Percentiles rank a stretch among this genome's conserved stretches.
Evolutionary conservation across 805 yeast species (phyloP).

Genomic region (Sugiyamaella americana): DNA sequence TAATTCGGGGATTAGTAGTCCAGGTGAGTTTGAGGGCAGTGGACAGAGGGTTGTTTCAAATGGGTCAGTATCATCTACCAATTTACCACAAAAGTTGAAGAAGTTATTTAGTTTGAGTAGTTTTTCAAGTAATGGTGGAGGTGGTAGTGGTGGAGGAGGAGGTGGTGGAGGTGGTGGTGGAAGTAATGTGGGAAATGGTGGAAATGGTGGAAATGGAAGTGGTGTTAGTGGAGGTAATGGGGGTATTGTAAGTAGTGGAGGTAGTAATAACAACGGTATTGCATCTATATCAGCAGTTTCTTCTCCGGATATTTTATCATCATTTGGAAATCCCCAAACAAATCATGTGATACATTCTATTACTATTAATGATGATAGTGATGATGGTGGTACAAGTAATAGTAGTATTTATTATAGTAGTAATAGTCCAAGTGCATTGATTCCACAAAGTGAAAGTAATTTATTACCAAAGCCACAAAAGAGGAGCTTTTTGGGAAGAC

Average conservation of each 20-base stretch:
- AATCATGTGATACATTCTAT: no score
- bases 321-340: no score
- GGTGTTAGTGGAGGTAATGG: background rate
- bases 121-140: constrained; percentile 2
- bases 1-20: constrained; percentile 4
- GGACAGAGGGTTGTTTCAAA: background rate
- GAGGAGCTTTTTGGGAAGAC: constrained; percentile 16
- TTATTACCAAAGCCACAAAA: constrained; percentile 3
- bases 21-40: constrained; percentile 1
- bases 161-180: background rate
- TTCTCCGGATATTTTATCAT: background rate
- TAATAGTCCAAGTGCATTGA: background rate
- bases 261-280: background rate
- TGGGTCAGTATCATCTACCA: background rate
- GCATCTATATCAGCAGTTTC: background rate
- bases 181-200: constrained; percentile 4
- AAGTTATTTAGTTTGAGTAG: constrained; percentile 29
- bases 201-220: constrained; percentile 5
- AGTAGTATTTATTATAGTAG: background rate
- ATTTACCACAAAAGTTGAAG: constrained; percentile 27
- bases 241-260: background rate
- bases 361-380: background rate
- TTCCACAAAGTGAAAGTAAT: background rate
- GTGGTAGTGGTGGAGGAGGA: constrained; percentile 6
- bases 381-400: background rate